Evolutionary conservation across 2,329 filamentous ascomycete genomes (phyloP).

Genomic region (Penicillium brevicompactum): DNA sequence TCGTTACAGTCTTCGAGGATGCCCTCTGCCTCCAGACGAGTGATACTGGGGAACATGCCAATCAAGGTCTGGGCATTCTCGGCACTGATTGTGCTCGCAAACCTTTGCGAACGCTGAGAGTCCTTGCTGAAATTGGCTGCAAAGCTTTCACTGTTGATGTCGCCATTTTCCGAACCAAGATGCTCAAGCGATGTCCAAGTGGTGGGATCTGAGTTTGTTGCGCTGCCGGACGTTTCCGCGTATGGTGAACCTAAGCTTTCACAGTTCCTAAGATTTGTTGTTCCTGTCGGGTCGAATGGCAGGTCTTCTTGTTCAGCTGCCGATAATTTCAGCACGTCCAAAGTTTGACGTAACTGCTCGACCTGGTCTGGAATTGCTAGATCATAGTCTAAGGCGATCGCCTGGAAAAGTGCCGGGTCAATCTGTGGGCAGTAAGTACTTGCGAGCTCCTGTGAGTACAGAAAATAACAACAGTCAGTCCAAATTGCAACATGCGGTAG

Average conservation of each 20-base stretch:
- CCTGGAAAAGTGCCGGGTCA: conserved; percentile 75
- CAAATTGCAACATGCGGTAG: neutral
- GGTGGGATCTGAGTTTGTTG: neutral
- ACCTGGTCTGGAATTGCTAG: conserved; percentile 57
- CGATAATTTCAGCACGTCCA: conserved; percentile 67
- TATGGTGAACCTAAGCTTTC: conserved; percentile 28
- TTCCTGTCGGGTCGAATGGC: conserved; percentile 77
- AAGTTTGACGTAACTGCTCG: conserved; percentile 56
- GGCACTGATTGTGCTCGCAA: conserved; percentile 45
- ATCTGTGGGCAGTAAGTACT: conserved; percentile 72
- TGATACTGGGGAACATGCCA: conserved; percentile 72
- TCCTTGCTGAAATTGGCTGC: neutral
- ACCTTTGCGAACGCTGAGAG: conserved; percentile 27
- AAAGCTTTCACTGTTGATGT: conserved; percentile 27
- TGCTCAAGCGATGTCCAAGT: conserved; percentile 8
- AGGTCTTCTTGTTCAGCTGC: conserved; percentile 69
- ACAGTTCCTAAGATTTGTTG: conserved; percentile 50
- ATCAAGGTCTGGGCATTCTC: conserved; percentile 66
- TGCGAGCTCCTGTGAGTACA: conserved; percentile 49
- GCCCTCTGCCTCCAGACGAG: conserved; percentile 65
- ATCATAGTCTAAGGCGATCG: conserved; percentile 75
- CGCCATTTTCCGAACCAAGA: conserved; percentile 11
- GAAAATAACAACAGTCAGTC: neutral
- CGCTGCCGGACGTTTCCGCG: neutral
- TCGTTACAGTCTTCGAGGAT: conserved; percentile 68